Evolutionary conservation across 2,329 filamentous ascomycete genomes (phyloP).

Genomic region (Fusarium sambucinum): DNA sequence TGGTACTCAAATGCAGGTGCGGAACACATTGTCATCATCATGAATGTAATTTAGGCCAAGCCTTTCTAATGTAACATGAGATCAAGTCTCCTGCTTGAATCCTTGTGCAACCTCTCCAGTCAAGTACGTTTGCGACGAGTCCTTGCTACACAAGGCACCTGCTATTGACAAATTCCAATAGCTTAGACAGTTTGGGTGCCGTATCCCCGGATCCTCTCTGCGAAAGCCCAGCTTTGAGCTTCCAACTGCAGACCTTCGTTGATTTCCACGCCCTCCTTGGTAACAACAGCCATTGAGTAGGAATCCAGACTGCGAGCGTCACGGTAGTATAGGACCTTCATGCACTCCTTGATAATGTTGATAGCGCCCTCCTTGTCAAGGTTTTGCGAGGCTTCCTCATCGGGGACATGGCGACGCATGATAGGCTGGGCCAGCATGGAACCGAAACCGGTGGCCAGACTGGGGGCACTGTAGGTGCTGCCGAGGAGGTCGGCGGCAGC

Average conservation of each 20-base stretch:
- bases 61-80: constrained; percentile 14
- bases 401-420: constrained; percentile 83
- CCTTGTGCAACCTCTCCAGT: constrained; percentile 11
- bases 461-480: constrained; percentile 89
- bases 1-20: not conserved
- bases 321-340: constrained; percentile 98
- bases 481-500: constrained; percentile 92
- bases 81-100: constrained; percentile 17
- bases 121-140: constrained; percentile 25
- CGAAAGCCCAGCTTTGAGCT: constrained; percentile 98
- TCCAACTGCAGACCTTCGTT: constrained; percentile 89
- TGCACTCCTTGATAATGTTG: constrained; percentile 86
- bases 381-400: constrained; percentile 80
- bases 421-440: constrained; percentile 93
- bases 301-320: constrained; percentile 92
- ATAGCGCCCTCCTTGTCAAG: constrained; percentile 84
- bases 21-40: constrained; percentile 7
- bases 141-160: constrained; percentile 13
- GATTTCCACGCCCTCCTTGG: constrained; percentile 87
- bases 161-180: constrained; percentile 1
- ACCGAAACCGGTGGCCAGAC: constrained; percentile 93
- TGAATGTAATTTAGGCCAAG: constrained; percentile 8
- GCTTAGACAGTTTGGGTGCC: constrained; percentile 82
- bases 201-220: constrained; percentile 93
- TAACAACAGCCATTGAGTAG: constrained; percentile 92